Percentiles rank a stretch among this genome's conserved stretches.
These are phyloP conservation scores for Dryas drummondii DNA, from an alignment of 306 rosid species.

Conservation along the genomic window DNA sequence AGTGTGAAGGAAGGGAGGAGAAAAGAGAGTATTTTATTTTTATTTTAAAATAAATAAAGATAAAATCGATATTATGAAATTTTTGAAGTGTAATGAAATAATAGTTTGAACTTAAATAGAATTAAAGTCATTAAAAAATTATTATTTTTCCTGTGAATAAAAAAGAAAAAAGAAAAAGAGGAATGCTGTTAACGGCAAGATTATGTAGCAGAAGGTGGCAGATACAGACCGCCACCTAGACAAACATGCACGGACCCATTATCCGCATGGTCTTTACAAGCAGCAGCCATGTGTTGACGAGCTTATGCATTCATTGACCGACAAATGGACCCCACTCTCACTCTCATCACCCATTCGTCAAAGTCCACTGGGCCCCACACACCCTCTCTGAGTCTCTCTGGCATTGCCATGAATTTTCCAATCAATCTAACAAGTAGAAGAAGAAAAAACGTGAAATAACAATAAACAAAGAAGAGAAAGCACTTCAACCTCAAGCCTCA, in stretches of 20 bases:
- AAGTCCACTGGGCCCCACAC: slow-evolving; percentile 23
- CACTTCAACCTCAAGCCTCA: neutral
- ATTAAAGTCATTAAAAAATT: too few species aligned
- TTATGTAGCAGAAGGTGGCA: neutral
- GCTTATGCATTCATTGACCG: neutral
- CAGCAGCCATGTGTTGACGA: slow-evolving; percentile 22
- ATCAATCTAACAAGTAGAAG: neutral
- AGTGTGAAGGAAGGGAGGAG: too few species aligned
- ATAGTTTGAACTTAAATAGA: too few species aligned
- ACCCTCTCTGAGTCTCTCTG: neutral
- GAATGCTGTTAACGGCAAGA: neutral
- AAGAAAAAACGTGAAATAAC: neutral
- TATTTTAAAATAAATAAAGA: too few species aligned
- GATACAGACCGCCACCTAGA: neutral
- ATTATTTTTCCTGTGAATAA: too few species aligned
- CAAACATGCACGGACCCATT: neutral
- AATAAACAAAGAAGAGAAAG: neutral
- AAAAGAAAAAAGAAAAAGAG: neutral
- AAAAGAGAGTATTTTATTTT: too few species aligned
- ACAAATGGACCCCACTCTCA: slow-evolving; percentile 5
- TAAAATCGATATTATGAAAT: too few species aligned
- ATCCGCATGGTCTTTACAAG: neutral
- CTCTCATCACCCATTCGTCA: neutral
- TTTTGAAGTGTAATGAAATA: too few species aligned
- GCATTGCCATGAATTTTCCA: neutral